Conservation (phyloP, 2,329 filamentous ascomycete species). For the Microcera coccophila region DNA sequence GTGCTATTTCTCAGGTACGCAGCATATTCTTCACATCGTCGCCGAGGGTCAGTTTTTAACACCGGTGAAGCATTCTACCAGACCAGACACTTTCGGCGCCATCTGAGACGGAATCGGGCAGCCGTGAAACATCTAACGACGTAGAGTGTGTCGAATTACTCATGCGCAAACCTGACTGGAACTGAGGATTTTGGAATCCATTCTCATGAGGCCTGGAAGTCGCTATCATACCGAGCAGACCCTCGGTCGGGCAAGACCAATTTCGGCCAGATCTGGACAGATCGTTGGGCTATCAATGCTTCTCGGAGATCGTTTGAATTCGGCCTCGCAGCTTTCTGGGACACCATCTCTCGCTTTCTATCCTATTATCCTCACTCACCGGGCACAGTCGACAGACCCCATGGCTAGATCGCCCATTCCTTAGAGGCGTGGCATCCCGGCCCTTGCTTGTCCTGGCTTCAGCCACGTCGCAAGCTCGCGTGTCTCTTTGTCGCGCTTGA, state of each 20-base stretch:
- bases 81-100: no score
- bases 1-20: no score
- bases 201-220: background rate
- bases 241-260: background rate
- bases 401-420: background rate
- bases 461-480: background rate
- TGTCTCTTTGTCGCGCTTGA: background rate
- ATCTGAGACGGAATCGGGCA: no score
- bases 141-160: background rate
- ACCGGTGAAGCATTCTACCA: background rate
- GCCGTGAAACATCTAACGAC: background rate
- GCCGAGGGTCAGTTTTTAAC: background rate
- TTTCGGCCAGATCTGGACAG: background rate
- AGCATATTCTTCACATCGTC: no score
- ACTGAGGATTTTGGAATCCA: background rate
- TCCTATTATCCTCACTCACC: background rate
- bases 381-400: no score
- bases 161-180: background rate
- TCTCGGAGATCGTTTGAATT: background rate
- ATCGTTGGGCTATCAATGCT: background rate
- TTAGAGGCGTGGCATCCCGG: background rate
- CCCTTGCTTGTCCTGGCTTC: background rate
- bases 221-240: background rate
- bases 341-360: background rate
- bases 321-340: background rate